Evolutionary conservation across 305 asterid genomes (phyloP).

Genomic region (Plantago coronopus): DNA sequence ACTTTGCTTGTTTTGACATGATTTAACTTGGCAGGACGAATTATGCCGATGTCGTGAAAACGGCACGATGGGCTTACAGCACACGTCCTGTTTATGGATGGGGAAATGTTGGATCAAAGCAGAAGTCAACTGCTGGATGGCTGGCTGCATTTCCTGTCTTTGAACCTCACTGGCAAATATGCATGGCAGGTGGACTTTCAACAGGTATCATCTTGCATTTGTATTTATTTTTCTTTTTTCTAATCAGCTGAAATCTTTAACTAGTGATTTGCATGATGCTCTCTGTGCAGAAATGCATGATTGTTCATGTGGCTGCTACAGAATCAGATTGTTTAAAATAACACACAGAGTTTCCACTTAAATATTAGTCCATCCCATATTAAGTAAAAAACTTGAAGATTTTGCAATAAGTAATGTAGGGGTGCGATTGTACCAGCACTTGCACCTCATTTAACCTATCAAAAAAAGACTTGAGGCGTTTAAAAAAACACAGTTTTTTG

Average conservation of each 20-base stretch:
- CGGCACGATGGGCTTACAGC: conserved; percentile 93
- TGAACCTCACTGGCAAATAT: conserved; percentile 99
- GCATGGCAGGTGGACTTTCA: conserved; percentile 99
- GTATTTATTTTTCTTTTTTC: neutral
- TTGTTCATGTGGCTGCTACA: neutral
- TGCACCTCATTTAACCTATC: too few species aligned
- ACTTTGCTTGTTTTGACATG: conserved; percentile 32
- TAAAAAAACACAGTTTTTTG: too few species aligned
- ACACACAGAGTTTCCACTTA: neutral
- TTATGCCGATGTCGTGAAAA: conserved; percentile 71
- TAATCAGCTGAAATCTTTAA: neutral
- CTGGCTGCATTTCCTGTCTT: conserved; percentile 97
- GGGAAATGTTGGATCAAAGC: conserved; percentile 84
- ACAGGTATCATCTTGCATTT: conserved; percentile 48
- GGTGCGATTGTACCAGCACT: too few species aligned
- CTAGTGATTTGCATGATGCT: conserved; percentile 7
- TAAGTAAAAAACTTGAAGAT: neutral
- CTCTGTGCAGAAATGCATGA: neutral
- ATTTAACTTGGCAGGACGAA: conserved; percentile 65
- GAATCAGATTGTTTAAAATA: neutral
- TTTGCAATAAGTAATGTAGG: neutral
- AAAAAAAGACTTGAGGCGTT: too few species aligned
- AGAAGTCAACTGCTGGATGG: conserved; percentile 98
- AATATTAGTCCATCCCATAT: neutral
- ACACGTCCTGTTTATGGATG: conserved; percentile 90